Evolutionary conservation across 2,329 filamentous ascomycete genomes (phyloP).

Genomic region (Aspergillus candidus): DNA sequence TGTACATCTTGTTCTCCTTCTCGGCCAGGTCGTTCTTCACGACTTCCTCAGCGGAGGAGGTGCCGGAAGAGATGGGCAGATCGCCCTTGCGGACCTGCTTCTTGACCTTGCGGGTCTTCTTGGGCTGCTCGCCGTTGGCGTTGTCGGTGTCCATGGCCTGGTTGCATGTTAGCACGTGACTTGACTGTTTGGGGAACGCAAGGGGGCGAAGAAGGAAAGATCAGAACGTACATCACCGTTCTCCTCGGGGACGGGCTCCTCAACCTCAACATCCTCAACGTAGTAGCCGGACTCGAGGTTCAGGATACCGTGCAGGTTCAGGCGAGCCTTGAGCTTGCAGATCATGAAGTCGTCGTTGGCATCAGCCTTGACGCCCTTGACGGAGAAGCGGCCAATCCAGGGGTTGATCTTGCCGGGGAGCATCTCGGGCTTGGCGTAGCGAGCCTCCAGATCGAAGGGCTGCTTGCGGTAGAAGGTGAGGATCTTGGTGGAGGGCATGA

Average conservation of each 20-base stretch:
- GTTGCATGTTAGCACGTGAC: constrained; percentile 17
- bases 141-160: constrained; percentile 82
- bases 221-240: constrained; percentile 44
- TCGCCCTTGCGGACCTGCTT: constrained; percentile 99
- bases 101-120: constrained; percentile 93
- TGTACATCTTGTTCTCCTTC: constrained; percentile 83
- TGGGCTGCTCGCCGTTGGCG: constrained; percentile 58
- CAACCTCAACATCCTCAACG: constrained; percentile 94
- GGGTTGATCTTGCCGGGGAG: constrained; percentile 86
- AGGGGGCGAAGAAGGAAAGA: background rate
- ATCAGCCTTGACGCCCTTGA: constrained; percentile 94
- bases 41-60: constrained; percentile 66
- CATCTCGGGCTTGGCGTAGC: constrained; percentile 78
- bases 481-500: constrained; percentile 97
- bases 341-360: constrained; percentile 98
- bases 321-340: constrained; percentile 96
- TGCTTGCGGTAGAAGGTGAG: constrained; percentile 99
- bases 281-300: constrained; percentile 97
- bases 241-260: constrained; percentile 81
- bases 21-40: constrained; percentile 65
- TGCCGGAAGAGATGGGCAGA: constrained; percentile 77
- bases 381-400: constrained; percentile 95
- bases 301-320: constrained; percentile 92
- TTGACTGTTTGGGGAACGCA: background rate
- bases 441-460: constrained; percentile 90